Evolutionary conservation across 805 yeast genomes (phyloP).

Genomic region (Ogataea trehalophila): DNA sequence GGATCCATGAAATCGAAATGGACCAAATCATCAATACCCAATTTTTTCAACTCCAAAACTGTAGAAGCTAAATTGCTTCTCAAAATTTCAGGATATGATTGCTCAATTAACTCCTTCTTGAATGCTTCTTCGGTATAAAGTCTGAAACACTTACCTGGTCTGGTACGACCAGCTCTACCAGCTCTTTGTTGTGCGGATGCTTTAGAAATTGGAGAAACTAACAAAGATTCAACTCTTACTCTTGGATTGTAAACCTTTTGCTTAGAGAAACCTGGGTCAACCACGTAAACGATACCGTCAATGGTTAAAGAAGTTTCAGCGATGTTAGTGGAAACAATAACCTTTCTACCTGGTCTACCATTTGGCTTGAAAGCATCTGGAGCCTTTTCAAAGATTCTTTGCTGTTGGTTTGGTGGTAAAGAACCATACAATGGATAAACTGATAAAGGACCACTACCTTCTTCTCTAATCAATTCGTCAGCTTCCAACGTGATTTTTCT

Average conservation of each 20-base stretch:
- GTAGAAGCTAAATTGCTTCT: slow-evolving; percentile 88
- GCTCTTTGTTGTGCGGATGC: slow-evolving; percentile 98
- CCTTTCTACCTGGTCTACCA: slow-evolving; percentile 93
- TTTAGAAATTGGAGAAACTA: slow-evolving; percentile 94
- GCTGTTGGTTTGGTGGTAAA: slow-evolving; percentile 93
- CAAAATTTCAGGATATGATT: slow-evolving; percentile 92
- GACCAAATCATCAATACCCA: slow-evolving; percentile 92
- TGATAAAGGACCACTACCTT: slow-evolving; percentile 79
- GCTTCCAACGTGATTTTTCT: slow-evolving; percentile 82
- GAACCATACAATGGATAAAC: slow-evolving; percentile 97
- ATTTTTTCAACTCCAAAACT: slow-evolving; percentile 85
- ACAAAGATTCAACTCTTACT: slow-evolving; percentile 87
- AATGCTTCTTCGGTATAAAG: slow-evolving; percentile 96
- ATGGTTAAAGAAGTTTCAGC: slow-evolving; percentile 98
- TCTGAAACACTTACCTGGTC: slow-evolving; percentile 97
- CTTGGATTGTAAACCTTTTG: slow-evolving; percentile 97
- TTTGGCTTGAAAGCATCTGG: slow-evolving; percentile 64
- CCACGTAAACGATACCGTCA: slow-evolving; percentile 95
- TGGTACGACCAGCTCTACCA: slow-evolving; percentile 99
- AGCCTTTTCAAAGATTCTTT: slow-evolving; percentile 88
- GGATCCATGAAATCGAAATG: slow-evolving; percentile 99
- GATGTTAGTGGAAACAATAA: slow-evolving; percentile 87
- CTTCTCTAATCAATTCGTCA: slow-evolving; percentile 84
- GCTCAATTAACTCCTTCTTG: slow-evolving; percentile 88
- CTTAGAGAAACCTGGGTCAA: slow-evolving; percentile 95